Base-by-base conservation (phyloP, 1,284 basidiomycete genomes). In the Boletus semigastroideus region DNA sequence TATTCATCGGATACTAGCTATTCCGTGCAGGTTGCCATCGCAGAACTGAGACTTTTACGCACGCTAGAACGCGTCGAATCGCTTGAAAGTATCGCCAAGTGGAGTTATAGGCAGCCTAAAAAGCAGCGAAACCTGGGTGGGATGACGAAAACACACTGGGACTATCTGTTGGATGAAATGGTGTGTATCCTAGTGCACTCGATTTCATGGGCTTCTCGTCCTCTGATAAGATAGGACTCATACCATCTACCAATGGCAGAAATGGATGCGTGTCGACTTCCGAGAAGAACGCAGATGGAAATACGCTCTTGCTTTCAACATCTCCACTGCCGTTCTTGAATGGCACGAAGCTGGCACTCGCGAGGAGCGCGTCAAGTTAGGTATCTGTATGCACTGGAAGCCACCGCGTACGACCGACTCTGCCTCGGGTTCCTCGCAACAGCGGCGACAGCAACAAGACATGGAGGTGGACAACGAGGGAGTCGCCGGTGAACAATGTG, bases 261-360 rank as follows among this genome's bases (percentile, higher is more conserved):
- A 90, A 81, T 99, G 96, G 97, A 87, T 99, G 79, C 90, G 94
- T 43, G 84, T 84, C 14, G 97, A 99, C 65, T 98, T 94, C 62
- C 84, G 90, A 9, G 94, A 99, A 70, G 97, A 99, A 67, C 78
- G 92, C 46, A 82, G 83, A 53, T 99, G 95, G 95, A 99, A 99
- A 69, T 74, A 90, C 33, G 86, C 88, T 1, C 68, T 94, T 17
- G 95, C 96, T 0, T 89, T 87, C 65, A 87, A 89, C 53, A 70
- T 98, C n/a, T 92, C 92, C 0, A 84, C 84, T 48, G 84, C 92
- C 43, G 87, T 92, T 13, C 79, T 90, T 12, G 88, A 92, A 58
- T 99, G 94, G 92, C 92, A 97, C 67, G 78, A 82, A 46, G 87
- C 90, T 5, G 75, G 77, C 8, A 78, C 77, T 8, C 70, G 73